Percentiles rank a stretch among this genome's conserved stretches.
phyloP scores from a whole-genome alignment of 352 stramenopile species.

The Phytopythium kandeliae region DNA sequence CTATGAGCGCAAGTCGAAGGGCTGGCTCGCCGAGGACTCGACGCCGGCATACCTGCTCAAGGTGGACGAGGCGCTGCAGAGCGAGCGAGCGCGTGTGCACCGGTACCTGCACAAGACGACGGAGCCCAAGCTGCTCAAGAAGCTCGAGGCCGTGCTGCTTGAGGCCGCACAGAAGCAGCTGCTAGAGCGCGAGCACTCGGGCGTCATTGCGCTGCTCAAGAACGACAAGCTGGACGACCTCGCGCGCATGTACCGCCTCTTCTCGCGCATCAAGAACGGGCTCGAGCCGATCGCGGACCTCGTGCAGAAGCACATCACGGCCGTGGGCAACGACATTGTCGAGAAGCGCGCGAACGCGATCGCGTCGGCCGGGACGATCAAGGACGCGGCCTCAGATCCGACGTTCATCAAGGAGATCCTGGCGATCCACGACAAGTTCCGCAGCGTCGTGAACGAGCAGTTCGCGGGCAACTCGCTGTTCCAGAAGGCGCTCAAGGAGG shows the following conservation, averaged over 20 bases:
- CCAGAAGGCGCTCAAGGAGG: conserved; percentile 99
- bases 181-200: conserved; percentile 97
- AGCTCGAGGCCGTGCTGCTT: conserved; percentile 93
- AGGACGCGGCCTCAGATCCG: conserved; percentile 90
- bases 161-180: conserved; percentile 94
- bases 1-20: conserved; percentile 95
- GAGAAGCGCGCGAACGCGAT: conserved; percentile 78
- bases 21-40: conserved; percentile 97
- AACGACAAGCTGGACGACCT: conserved; percentile 98
- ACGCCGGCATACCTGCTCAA: conserved; percentile 98
- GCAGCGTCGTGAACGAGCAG: conserved; percentile 95
- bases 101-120: conserved; percentile 97
- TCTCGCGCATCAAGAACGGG: conserved; percentile 94
- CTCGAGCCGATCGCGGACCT: conserved; percentile 96
- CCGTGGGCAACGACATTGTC: conserved; percentile 85
- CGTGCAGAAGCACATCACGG: conserved; percentile 94
- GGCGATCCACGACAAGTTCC: conserved; percentile 97
- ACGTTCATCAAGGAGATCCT: conserved; percentile 99
- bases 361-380: conserved; percentile 88
- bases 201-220: conserved; percentile 93
- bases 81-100: conserved; percentile 83
- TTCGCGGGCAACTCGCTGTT: conserved; percentile 97
- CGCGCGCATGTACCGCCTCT: conserved; percentile 97
- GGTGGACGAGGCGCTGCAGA: conserved; percentile 79
- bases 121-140: conserved; percentile 94